Evolutionary conservation across 331 rosid genomes (phyloP), one percentile per base, ranked within the genome.

Genomic region (Pyrus hybrid): DNA sequence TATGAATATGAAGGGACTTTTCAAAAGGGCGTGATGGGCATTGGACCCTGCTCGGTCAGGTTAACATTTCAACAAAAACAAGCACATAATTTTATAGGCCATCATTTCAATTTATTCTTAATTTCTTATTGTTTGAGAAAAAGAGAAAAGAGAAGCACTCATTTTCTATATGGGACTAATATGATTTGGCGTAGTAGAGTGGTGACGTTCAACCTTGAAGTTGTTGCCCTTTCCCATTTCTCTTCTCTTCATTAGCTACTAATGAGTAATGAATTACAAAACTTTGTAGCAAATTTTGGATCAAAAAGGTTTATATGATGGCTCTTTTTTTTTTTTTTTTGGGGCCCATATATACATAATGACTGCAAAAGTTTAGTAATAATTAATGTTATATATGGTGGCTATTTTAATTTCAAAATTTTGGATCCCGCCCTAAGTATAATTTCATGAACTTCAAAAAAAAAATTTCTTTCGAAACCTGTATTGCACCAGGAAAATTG

Each of bases 1-100:
- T 2, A 47, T 68, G 26, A 53, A 71, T 63, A 70, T 63, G 70
- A 63, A 10, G 74, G 63, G 58, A 73, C 80, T 78, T 70, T 74
- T 49, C 16, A 65, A 70, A 84, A 56, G 80, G 75, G 16, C 54
- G 25, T 63, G 69, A 61, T 67, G 71, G 65, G 57, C 57, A 3
- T 56, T n/a, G 62, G 62, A 20, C 13, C 62, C 62, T 18, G 23
- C 25, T 56, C 62, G 3, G 60, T n/a, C 57, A 51, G 57, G 57
- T 51, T 18, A 51, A 18, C 8, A 18, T 18, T 4, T 51, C 3
- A 51, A 17, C 57, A 51, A 37, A 37, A 41, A 51, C 57, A 56
- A 56, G 62, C 25, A n/a, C 62, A 21, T 1, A 62, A 9, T 37
- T 10, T 73, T 64, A 62, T 70, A 70, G 77, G 74, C 63, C 66